Evolutionary conservation across 208 protist genomes (phyloP), one percentile per base, ranked within the genome.

Genomic region (Leptomonas seymouri): DNA sequence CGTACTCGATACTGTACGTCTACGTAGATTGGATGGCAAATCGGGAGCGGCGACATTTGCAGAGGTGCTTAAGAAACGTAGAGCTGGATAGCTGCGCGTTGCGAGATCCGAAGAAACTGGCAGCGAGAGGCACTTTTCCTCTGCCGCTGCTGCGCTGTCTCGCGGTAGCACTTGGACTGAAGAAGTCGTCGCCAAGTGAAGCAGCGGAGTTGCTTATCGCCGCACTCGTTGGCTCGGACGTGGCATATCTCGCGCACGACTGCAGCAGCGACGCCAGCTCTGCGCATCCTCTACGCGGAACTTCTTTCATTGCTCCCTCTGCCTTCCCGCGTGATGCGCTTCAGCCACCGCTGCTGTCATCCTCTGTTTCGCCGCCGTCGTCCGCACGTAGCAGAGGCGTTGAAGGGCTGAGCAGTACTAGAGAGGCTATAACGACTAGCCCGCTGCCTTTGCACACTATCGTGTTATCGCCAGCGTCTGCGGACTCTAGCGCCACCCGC

Each of bases 151-250:
- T 82, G 41, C 56, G 54, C 20, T 14, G 14, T 2, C 60, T 76
- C 14, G 42, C 74, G 15, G 62, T 16, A 3, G 63, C 72, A 21
- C 41, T 85, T 12, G 48, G 36, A 14, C 56, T 85, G 58, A 48
- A 64, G 21, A 27, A 42, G 18, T 44, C 51, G 0, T 56, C 67
- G 15, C 6, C 56, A 18, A 49, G 2, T 20, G 63, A 78, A 51
- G 55, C 59, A 1, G 65, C 74, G 9, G 69, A 78, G 34, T 57
- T 69, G 25, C 75, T 85, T 53, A 68, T 61, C 30, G 57, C 68
- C 39, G 55, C 69, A 1, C 68, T 85, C 28, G 57, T 78, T 28
- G 65, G 74, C 49, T 68, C 74, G 20, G 80, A 78, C 39, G 67
- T 60, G 30, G 80, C 64, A 1, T 78, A 76, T 46, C 31, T 78